phyloP scores from a whole-genome alignment of 768 basidiomycete species.

The Amanita subjunquillea region DNA sequence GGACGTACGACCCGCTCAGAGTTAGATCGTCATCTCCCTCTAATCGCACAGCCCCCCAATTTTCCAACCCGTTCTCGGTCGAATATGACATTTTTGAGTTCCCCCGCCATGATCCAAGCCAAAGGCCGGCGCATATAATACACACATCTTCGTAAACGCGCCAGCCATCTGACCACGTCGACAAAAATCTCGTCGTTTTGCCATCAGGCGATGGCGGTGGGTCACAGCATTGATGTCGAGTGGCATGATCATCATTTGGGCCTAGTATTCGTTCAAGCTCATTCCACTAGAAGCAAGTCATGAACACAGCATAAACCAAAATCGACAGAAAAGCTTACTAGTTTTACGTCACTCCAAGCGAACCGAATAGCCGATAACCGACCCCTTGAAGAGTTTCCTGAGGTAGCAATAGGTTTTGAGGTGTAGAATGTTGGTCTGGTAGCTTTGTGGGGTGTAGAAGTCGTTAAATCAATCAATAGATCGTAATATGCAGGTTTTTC shows the following conservation, averaged over 20 bases:
- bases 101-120: constrained; percentile 61
- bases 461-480: constrained; percentile 70
- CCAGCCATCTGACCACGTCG: constrained; percentile 68
- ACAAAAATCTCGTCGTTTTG: constrained; percentile 26
- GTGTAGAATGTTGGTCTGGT: constrained; percentile 59
- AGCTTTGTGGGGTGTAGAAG: constrained; percentile 46
- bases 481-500: constrained; percentile 77
- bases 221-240: constrained; percentile 26
- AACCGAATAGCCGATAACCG: constrained; percentile 58
- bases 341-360: constrained; percentile 75
- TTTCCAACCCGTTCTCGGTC: constrained; percentile 32
- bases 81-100: constrained; percentile 40
- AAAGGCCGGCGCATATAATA: constrained; percentile 71
- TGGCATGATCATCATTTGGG: constrained; percentile 30
- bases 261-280: constrained; percentile 64
- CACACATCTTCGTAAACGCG: constrained; percentile 81
- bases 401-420: constrained; percentile 35
- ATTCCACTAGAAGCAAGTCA: constrained; percentile 46
- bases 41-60: constrained; percentile 48
- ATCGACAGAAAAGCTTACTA: constrained; percentile 31
- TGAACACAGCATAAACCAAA: neutral
- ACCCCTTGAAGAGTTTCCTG: constrained; percentile 19
- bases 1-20: constrained; percentile 28
- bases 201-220: constrained; percentile 16
- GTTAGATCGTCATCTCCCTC: constrained; percentile 61